A percentile compares a stretch with the other conserved stretches of the same genome.
phyloP scores from a whole-genome alignment of 805 yeast genomes.

The Saccharomycopsis microspora region DNA sequence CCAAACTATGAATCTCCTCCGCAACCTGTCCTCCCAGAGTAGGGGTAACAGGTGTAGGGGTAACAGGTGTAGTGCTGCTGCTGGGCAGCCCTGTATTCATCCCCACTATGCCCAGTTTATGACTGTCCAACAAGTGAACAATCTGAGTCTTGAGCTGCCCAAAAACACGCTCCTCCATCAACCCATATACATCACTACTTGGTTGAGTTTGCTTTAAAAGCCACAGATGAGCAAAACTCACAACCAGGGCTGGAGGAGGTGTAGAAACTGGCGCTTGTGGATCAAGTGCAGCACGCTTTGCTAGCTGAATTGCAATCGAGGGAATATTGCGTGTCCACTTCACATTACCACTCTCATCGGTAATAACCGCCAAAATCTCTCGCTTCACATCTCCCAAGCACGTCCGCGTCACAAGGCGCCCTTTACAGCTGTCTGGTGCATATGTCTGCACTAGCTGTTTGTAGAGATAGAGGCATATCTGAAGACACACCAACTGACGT shows the following conservation, averaged over 20 bases:
- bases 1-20: slow-evolving; percentile 47
- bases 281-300: slow-evolving; percentile 24
- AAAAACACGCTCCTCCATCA: slow-evolving; percentile 60
- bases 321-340: slow-evolving; percentile 83
- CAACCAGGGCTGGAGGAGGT: slow-evolving; percentile 29
- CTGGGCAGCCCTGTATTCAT: slow-evolving; percentile 4
- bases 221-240: slow-evolving; percentile 67
- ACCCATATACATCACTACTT: slow-evolving; percentile 58
- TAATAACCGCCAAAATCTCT: slow-evolving; percentile 67
- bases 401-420: slow-evolving; percentile 27
- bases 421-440: slow-evolving; percentile 21
- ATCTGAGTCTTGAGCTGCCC: slow-evolving; percentile 29
- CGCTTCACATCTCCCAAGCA: slow-evolving; percentile 41
- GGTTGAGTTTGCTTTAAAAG: slow-evolving; percentile 81
- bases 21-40: slow-evolving; percentile 20
- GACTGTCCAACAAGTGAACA: slow-evolving; percentile 23
- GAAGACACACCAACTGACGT: slow-evolving; percentile 71
- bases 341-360: slow-evolving; percentile 77
- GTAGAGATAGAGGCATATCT: slow-evolving; percentile 60
- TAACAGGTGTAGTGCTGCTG: slow-evolving; percentile 13
- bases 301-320: slow-evolving; percentile 58
- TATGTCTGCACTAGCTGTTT: slow-evolving; percentile 47
- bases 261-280: slow-evolving; percentile 20
- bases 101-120: slow-evolving; percentile 1
- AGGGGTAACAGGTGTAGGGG: slow-evolving; percentile 6